Evolutionary conservation across 768 basidiomycete species (phyloP), one percentile per base, ranked within the genome.

Genomic region (Collybia sordida): DNA sequence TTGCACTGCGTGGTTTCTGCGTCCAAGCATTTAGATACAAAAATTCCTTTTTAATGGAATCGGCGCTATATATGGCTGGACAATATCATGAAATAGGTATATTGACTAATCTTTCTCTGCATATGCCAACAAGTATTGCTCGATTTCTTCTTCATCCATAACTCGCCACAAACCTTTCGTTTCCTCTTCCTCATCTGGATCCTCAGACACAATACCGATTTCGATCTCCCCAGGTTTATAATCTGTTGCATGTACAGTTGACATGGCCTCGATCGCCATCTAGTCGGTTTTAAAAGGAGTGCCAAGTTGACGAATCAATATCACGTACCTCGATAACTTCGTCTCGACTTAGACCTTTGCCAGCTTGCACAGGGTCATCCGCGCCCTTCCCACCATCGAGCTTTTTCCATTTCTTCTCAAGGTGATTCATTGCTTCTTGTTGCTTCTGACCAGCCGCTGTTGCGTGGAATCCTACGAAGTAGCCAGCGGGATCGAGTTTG

Each of bases 351-450:
- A 97, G 75, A 0, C 77, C 81, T 71, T 84, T 81, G 47, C 90
- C 88, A 2, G 92, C 92, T 41, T 78, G 77, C 12, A 78, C 76
- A 12, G 92, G 78, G 66, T 95, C 88, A 43, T 93, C 88, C 0
- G 86, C 89, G 18, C 91, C 90, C 45, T 72, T 72, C 14, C 89
- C 89, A 19, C 78, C 80, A 61, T 91, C 86, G 24, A 93, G 74
- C 67, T 93, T 93, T 77, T 98, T 99, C 95, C 93, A 98, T 67
- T 93, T 92, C 75, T 98, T 98, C 74, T 99, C 97, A 38, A 99
- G 78, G 63, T 93, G 90, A 67, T 98, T 98, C 86, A 95, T 97
- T 1, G 93, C 94, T 64, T 99, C 97, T 63, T 97, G 96, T 61
- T 98, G 97, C 62, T 99, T 98, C 67, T 91, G 89, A 0, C 97